Percentiles rank a stretch among this genome's conserved stretches.
Evolutionary conservation across 2,329 filamentous ascomycete genomes (phyloP).

Genomic region (Penicillium sp.): DNA sequence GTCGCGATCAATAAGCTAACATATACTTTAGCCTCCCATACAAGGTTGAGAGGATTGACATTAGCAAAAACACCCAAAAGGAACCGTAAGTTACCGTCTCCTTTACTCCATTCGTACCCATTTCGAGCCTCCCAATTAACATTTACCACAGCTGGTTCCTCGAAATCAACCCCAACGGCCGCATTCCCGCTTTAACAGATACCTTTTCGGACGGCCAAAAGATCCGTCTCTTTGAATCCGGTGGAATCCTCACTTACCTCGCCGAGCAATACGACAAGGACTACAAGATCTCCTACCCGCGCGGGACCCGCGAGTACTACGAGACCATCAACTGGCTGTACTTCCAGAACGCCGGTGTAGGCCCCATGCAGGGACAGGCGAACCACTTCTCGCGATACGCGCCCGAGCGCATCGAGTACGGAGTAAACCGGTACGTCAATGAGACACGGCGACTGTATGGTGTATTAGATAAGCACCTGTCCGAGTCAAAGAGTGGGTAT

Average conservation of each 20-base stretch:
- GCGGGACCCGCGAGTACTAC: constrained; percentile 73
- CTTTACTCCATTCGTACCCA: background rate
- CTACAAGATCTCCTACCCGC: constrained; percentile 80
- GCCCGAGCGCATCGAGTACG: constrained; percentile 81
- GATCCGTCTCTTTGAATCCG: constrained; percentile 82
- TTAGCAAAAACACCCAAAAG: constrained; percentile 78
- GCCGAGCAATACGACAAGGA: constrained; percentile 80
- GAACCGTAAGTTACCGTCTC: constrained; percentile 52
- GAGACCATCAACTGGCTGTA: constrained; percentile 80
- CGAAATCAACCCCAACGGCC: constrained; percentile 89
- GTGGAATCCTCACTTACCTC: constrained; percentile 83
- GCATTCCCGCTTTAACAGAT: constrained; percentile 87
- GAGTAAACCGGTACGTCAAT: constrained; percentile 79
- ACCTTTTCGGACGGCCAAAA: constrained; percentile 72
- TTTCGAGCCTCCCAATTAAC: background rate
- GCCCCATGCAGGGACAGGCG: constrained; percentile 83
- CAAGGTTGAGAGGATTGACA: constrained; percentile 72
- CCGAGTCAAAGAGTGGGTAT: constrained; percentile 54
- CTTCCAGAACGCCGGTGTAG: constrained; percentile 80
- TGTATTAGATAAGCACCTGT: constrained; percentile 74
- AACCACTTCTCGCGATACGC: constrained; percentile 87
- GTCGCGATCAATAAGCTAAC: constrained; percentile 17
- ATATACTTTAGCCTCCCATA: constrained; percentile 65
- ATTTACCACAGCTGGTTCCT: constrained; percentile 71
- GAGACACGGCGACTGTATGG: constrained; percentile 83